Base-by-base conservation (phyloP, 805 yeast genomes). In the Cyberlindnera subsufficiens region DNA sequence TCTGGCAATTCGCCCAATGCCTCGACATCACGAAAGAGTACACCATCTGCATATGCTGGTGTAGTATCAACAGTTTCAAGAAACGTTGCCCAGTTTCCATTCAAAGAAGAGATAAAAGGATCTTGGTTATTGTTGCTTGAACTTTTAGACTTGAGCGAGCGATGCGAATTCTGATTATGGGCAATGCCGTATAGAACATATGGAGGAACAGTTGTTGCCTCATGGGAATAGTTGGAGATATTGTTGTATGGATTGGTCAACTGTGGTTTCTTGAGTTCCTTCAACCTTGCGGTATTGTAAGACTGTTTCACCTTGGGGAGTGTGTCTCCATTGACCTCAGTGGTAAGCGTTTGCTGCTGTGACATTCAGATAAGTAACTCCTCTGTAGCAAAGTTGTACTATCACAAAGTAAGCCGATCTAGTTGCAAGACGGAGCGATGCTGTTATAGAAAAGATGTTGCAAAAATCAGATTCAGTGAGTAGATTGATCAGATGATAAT, bases 161-260 rank as follows among this genome's bases (percentile, higher is more conserved):
- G 11, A 22, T 22, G 27, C 10, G 13, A 22, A 15, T 29, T 14
- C 25, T 32, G 35, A n/a, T 32, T 38, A 10, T 38, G 18, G 49
- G 69, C 60, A 49, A 78, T 56, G 27, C 72, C 71, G 44, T 80
- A 84, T 35, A 83, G 59, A 1, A 78, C 88, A 61, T 77, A 84
- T 1, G 84, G 81, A 1, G 91, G 91, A 0, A 74, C 65, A 0
- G 79, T 68, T 1, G 60, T 59, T 2, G 75, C 72, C 33, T 59
- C 59, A 31, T 68, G 63, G 0, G 68, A 54, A 42, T 68, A 66
- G 25, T 59, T 53, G 36, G 64, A 58, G 18, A 67, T 43, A 31
- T 52, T 46, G 13, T 44, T 20, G 25, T 45, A 52, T 8, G 59
- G 53, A 17, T 38, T 37, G 6, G 39, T 18, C 49, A 19, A 37